Base-by-base conservation (phyloP, 441 rosid species). In the Erodium chrysanthum region DNA sequence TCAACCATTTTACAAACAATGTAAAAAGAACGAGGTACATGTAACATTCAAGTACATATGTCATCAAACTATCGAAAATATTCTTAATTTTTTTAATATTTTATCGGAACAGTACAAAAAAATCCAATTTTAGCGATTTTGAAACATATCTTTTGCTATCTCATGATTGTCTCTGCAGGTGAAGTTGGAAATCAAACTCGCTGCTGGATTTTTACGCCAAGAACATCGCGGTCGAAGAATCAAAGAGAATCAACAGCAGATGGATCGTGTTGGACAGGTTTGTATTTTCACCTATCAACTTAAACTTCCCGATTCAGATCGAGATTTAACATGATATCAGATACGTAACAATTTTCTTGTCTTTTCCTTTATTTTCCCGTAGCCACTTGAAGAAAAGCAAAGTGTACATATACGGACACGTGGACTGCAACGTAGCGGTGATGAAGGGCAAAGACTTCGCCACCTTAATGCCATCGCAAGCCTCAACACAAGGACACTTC, bases 211-310 rank as follows among this genome's bases (percentile, higher is more conserved):
- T 73, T 64, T 73, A 81, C 60, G 77, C 82, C 1, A 12, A 33
- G 2, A 74, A 78, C 66, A 46, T 81, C 56, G 78, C 84, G 54
- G 70, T 81, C 15, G 69, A 79, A 46, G 85, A 81, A 77, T 84
- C 81, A 46, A 70, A 70, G 56, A 78, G 70, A 20, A 31, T 78
- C 5, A 75, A 77, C 23, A 77, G 82, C 6, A 76, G 88, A 10
- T 84, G 86, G 84, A 79, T 84, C 65, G 79, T 84, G 10, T 70
- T 82, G 46, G 86, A 82, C 73, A 75, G 88, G 88, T 82, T 27
- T 15, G 50, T 0, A 12, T 44, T 44, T 33, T 33, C 40, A 33
- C 40, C 8, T 1, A 7, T 33, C 40, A 5, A 9, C 7, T 33
- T 31, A 5, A 31, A 25, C 29, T 25, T 25, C 3, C 6, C 4